Base-by-base conservation (phyloP, 768 basidiomycete species). In the Hortiboletus flavorubellus region DNA sequence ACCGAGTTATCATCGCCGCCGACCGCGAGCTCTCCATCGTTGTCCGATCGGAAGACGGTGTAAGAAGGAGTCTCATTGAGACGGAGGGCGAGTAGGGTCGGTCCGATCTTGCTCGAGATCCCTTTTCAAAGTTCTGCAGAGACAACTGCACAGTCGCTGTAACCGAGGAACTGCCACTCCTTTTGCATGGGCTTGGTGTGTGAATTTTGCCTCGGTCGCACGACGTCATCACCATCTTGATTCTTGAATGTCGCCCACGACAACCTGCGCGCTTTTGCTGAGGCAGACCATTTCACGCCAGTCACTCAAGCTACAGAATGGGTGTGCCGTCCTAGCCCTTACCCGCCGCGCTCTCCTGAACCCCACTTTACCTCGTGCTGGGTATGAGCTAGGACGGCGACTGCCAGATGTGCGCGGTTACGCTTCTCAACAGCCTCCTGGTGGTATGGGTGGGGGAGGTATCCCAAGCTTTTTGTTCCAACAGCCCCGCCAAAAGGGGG, bases 401-500 rank as follows among this genome's bases (percentile, higher is more conserved):
- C 44, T 37, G 8, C 26, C n/a, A 30, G 2, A 45, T 29, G 62
- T 58, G 18, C 72, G 80, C 11, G 53, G 69, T 33, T 84, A 85
- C 64, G 77, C 82, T 16, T 75, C 79, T 43, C 76, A 73, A 12
- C 82, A 80, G 5, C 72, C 76, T 11, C 70, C 74, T 44, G 68
- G 72, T 5, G 73, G 70, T 10, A 69, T 68, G 6, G 68, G 74
- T 16, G 71, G 68, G 26, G 68, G 72, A 26, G 72, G 71, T 23
- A 80, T 87, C 61, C 85, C 86, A 2, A 79, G 80, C 10, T 81
- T 88, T 58, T 64, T 86, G 63, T 67, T 64, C 29, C 79, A 81
- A 29, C 81, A 76, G 26, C 84, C 85, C 59, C 80, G 82, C 46
- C 76, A 86, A 72, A 93, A 93, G 64, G 92, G 93, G 4, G 89